phyloP scores from a whole-genome alignment of 2,329 filamentous ascomycete genomes.

The Pseudopithomyces maydicus region DNA sequence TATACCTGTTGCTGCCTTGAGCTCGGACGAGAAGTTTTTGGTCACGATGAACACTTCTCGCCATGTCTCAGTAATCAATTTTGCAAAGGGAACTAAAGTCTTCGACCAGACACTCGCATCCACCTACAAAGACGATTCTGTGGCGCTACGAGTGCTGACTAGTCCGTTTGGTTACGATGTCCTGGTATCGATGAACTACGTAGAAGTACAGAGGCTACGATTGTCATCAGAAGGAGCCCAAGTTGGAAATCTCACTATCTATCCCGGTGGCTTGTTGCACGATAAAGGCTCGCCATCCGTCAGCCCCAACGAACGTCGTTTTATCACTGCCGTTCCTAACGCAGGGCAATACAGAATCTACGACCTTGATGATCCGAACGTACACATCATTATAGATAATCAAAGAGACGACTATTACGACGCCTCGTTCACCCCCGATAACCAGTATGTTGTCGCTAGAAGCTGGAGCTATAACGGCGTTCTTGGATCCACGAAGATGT shows the following conservation, averaged over 20 bases:
- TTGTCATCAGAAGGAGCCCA: neutral
- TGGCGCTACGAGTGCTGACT: neutral
- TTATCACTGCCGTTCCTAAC: neutral
- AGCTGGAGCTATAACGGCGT: neutral
- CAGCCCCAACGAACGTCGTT: neutral
- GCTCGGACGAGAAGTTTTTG: neutral
- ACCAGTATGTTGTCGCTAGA: neutral
- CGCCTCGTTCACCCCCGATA: neutral
- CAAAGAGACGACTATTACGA: neutral
- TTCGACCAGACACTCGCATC: neutral
- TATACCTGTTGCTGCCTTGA: neutral
- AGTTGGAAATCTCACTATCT: neutral
- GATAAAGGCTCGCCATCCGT: neutral
- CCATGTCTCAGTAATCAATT: neutral
- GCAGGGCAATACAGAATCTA: neutral
- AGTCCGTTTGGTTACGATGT: neutral
- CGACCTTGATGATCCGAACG: neutral
- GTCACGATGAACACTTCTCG: neutral
- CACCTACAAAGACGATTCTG: neutral
- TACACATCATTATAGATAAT: neutral
- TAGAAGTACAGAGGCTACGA: neutral
- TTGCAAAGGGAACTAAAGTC: neutral
- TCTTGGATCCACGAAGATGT: neutral
- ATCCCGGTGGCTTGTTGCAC: neutral
- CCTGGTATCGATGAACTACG: neutral